A percentile compares a stretch with the other conserved stretches of the same genome.
Evolutionary conservation across 2,329 filamentous ascomycete species (phyloP).

Genomic region (Neoscytalidium dimidiatum): DNA sequence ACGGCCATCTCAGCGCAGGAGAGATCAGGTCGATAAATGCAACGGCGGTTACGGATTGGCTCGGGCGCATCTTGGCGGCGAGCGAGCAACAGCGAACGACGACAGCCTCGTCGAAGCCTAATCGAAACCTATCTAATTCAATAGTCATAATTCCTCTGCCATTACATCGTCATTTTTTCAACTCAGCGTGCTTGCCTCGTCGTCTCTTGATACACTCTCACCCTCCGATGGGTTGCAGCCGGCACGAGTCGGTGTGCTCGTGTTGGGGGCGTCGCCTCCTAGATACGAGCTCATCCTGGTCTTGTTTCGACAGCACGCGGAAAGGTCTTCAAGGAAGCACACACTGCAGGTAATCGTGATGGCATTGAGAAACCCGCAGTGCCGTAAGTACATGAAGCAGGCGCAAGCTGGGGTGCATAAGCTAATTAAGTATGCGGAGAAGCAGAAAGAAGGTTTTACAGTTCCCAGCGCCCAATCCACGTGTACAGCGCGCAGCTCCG

Average conservation of each 20-base stretch:
- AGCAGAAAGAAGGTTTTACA: constrained; percentile 2
- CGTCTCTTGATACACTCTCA: neutral
- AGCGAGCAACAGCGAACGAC: neutral
- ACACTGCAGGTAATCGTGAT: neutral
- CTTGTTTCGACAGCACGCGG: neutral
- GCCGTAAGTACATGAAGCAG: neutral
- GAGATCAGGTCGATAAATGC: neutral
- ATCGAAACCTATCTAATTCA: constrained; percentile 8
- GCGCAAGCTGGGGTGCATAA: neutral
- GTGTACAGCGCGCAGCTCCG: constrained; percentile 2
- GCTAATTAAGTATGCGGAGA: constrained; percentile 7
- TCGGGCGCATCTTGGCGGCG: neutral
- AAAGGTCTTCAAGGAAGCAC: neutral
- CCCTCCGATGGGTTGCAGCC: neutral
- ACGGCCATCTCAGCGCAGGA: neutral
- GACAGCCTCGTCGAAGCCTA: constrained; percentile 4
- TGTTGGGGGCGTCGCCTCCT: constrained; percentile 5
- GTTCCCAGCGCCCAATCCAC: neutral
- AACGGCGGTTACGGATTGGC: neutral
- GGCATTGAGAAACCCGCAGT: neutral
- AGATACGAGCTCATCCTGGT: constrained; percentile 3
- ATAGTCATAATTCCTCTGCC: neutral
- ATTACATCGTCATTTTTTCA: neutral
- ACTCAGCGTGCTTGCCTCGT: neutral
- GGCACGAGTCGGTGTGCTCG: neutral